These are phyloP conservation scores for Alternaria tenuissima DNA, from an alignment of 2,329 filamentous ascomycete genomes.

Conservation along the genomic window DNA sequence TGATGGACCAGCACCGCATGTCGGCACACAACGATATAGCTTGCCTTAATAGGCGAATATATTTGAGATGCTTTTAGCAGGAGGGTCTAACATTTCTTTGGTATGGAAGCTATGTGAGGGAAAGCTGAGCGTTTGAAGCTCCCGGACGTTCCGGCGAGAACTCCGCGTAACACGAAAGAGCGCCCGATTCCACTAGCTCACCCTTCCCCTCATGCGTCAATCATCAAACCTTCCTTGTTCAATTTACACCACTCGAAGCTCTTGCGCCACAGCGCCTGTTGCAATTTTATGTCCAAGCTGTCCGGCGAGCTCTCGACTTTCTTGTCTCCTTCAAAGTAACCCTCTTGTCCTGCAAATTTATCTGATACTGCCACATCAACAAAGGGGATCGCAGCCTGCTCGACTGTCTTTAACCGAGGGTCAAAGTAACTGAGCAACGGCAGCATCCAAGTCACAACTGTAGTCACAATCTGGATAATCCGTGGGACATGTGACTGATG, in stretches of 20 bases:
- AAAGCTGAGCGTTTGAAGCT: not conserved
- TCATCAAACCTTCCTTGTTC: constrained; percentile 9
- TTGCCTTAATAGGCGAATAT: not conserved
- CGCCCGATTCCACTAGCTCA: not conserved
- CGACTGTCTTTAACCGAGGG: constrained; percentile 42
- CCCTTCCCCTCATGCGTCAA: constrained; percentile 12
- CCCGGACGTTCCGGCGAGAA: not conserved
- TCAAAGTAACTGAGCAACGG: constrained; percentile 37
- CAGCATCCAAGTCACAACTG: constrained; percentile 37
- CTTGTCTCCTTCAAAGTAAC: constrained; percentile 46
- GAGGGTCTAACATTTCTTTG: not conserved
- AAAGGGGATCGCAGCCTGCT: constrained; percentile 43
- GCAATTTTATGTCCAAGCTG: constrained; percentile 40
- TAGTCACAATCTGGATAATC: constrained; percentile 34
- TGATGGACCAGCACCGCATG: no score
- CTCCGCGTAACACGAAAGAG: not conserved
- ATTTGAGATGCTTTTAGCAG: not conserved
- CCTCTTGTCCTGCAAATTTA: constrained; percentile 41
- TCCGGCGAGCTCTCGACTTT: constrained; percentile 43
- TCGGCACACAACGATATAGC: not conserved
- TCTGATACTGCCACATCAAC: constrained; percentile 38
- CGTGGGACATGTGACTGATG: constrained; percentile 42
- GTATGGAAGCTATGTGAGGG: not conserved
- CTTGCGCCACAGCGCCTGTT: constrained; percentile 47
- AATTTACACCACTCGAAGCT: constrained; percentile 45